Conservation (phyloP, 1,139 yeast species). For the Nadsonia starkeyi-henricii region DNA sequence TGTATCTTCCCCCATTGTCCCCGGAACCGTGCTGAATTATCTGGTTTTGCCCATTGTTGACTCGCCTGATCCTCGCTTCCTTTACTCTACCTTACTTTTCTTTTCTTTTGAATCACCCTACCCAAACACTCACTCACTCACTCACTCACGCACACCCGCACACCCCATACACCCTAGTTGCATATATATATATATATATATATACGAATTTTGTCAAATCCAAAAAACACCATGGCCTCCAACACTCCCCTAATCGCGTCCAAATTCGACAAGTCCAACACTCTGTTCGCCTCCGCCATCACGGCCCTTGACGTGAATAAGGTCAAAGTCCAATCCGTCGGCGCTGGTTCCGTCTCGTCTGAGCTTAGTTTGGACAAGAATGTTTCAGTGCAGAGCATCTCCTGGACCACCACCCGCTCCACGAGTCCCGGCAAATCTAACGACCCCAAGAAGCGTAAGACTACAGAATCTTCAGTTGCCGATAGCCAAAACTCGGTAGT, state of each 20-base stretch:
- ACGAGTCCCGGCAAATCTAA: constrained; percentile 11
- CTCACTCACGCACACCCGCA: too few species aligned
- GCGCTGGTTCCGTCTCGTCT: constrained; percentile 11
- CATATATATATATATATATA: not conserved
- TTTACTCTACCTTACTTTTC: too few species aligned
- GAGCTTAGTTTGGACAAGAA: constrained; percentile 38
- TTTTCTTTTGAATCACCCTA: too few species aligned
- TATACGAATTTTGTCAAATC: too few species aligned
- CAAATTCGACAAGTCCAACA: constrained; percentile 41
- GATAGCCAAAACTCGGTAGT: constrained; percentile 29
- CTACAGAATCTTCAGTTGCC: constrained; percentile 14
- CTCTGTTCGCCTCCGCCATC: constrained; percentile 50
- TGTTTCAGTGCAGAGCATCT: constrained; percentile 35
- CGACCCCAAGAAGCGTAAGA: constrained; percentile 22
- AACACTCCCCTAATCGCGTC: constrained; percentile 16
- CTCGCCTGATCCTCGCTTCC: too few species aligned
- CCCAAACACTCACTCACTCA: too few species aligned
- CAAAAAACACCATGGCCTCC: not conserved
- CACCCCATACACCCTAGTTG: too few species aligned
- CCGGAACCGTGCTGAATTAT: too few species aligned
- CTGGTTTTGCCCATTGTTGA: too few species aligned
- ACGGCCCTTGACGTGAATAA: constrained; percentile 65
- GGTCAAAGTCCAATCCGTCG: constrained; percentile 34
- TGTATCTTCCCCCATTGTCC: not conserved
- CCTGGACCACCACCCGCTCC: constrained; percentile 40